A percentile compares a stretch with the other conserved stretches of the same genome.
phyloP scores from a whole-genome alignment of 495 filamentous ascomycete genomes.

The Opeltia flavorubescens region DNA sequence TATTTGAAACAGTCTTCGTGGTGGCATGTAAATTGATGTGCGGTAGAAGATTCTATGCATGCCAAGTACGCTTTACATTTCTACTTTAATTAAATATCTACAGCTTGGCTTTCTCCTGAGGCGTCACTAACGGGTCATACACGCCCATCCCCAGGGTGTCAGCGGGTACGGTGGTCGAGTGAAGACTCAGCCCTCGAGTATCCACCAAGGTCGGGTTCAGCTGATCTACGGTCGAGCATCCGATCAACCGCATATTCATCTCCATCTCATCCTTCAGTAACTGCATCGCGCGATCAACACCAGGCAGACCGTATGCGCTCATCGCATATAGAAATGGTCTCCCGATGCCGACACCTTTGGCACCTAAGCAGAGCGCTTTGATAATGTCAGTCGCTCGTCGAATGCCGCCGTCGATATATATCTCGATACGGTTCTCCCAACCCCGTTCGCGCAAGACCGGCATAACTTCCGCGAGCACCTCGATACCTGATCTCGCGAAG shows the following conservation, averaged over 20 bases:
- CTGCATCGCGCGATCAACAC: conserved; percentile 86
- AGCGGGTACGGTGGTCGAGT: conserved; percentile 48
- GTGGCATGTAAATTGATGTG: not conserved
- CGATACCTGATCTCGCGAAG: conserved; percentile 77
- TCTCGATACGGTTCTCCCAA: conserved; percentile 71
- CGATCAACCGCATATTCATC: conserved; percentile 96
- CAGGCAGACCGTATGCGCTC: conserved; percentile 77
- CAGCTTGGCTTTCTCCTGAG: conserved; percentile 46
- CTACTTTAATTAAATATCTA: too few species aligned
- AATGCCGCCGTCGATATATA: conserved; percentile 85
- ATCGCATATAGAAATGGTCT: conserved; percentile 93
- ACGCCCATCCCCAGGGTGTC: conserved; percentile 52
- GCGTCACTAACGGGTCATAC: conserved; percentile 52
- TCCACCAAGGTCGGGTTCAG: conserved; percentile 70
- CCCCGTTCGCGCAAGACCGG: conserved; percentile 73
- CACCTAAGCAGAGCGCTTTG: conserved; percentile 88
- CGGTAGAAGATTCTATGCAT: not conserved
- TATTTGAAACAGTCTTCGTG: conserved; percentile 15
- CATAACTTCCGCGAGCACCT: conserved; percentile 93
- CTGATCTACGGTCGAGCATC: conserved; percentile 56
- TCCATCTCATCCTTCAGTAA: conserved; percentile 96
- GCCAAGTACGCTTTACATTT: not conserved
- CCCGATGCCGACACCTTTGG: conserved; percentile 86
- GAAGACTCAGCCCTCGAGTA: conserved; percentile 53
- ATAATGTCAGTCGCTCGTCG: conserved; percentile 87